Base-by-base conservation (phyloP, 2,329 filamentous ascomycete genomes). In the Coniella vitis region DNA sequence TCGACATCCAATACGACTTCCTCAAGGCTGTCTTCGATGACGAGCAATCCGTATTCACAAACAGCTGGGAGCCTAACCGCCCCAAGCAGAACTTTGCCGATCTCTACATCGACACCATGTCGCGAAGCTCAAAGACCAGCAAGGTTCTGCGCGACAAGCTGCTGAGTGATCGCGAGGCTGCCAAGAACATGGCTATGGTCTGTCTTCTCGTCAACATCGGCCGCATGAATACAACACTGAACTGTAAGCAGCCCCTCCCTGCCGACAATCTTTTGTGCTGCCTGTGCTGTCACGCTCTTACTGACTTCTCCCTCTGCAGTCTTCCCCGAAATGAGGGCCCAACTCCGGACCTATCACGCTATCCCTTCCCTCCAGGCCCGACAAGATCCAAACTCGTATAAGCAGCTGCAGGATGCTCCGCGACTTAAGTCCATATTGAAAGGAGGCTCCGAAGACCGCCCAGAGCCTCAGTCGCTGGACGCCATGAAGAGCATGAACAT, bases 131-230 rank as follows among this genome's bases (percentile, higher is more conserved):
- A 75, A 98, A 98, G 74, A 97, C 91, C 22, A 97, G 93, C 75
- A 97, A 97, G 70, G 93, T 98, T 43, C 75, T 98, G 55, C 89
- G 95, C 66, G 93, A 98, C 68, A 97, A 98, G 73, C 76, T 98
- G 56, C 77, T 95, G 61, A 93, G 85, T 57, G 93, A 98, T 65
- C 84, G 88, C 61, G 84, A 89, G 56, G 90, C 90, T 19, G 93
- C 91, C 32, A 90, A 95, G 65, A 91, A 89, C 62, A 98, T 98
- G 93, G 93, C 93, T 46, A 98, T 98, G 93, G 91, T 98, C 51
- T 98, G 93, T 68, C 72, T 98, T 56, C 72, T 98, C 60, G 93
- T 98, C 65, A 98, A 98, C 62, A 87, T 98, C 55, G 93, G 93
- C 51, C 79, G 93, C 55, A 98, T 98, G 93, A 98, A 98, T 68